Percentiles rank a stretch among this genome's conserved stretches.
Evolutionary conservation across 1,139 yeast genomes (phyloP).

Genomic region (Pichia sp.): DNA sequence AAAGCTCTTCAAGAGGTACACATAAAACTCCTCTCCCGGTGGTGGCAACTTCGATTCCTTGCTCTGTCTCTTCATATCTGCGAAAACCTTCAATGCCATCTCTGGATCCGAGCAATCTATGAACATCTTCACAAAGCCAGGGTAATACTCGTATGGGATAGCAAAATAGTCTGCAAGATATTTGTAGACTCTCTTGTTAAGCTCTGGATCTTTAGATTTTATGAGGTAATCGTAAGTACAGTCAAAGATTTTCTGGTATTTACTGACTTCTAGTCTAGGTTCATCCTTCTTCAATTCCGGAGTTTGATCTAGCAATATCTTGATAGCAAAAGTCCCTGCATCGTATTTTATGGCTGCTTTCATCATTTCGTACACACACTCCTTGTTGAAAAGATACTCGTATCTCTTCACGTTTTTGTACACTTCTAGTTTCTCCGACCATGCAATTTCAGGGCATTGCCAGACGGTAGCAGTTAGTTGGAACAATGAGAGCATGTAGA

Average conservation of each 20-base stretch:
- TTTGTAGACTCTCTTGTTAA: slow-evolving; percentile 47
- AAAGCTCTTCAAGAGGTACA: slow-evolving; percentile 57
- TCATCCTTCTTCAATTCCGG: slow-evolving; percentile 40
- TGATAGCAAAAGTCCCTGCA: slow-evolving; percentile 40
- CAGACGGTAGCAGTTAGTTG: slow-evolving; percentile 31
- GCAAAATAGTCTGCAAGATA: slow-evolving; percentile 55
- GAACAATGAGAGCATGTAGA: slow-evolving; percentile 33
- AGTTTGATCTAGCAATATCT: slow-evolving; percentile 56
- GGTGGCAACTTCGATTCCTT: slow-evolving; percentile 56
- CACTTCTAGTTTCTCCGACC: slow-evolving; percentile 32
- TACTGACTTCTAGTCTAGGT: slow-evolving; percentile 19
- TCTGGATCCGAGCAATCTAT: slow-evolving; percentile 56
- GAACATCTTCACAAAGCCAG: slow-evolving; percentile 59
- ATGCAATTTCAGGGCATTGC: slow-evolving; percentile 30
- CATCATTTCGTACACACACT: slow-evolving; percentile 47
- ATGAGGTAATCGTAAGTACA: slow-evolving; percentile 46
- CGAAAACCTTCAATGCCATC: slow-evolving; percentile 61
- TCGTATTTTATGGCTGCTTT: slow-evolving; percentile 17
- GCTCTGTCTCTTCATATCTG: slow-evolving; percentile 54
- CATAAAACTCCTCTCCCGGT: slow-evolving; percentile 61
- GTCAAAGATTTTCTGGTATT: slow-evolving; percentile 39
- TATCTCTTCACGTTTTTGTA: slow-evolving; percentile 37
- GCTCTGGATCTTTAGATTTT: slow-evolving; percentile 34
- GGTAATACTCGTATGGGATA: slow-evolving; percentile 58
- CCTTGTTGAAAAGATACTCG: slow-evolving; percentile 38